Percentiles rank a stretch among this genome's conserved stretches.
These are phyloP conservation scores for Fraxinus baroniana DNA, from an alignment of 305 asterid species.

Conservation along the genomic window DNA sequence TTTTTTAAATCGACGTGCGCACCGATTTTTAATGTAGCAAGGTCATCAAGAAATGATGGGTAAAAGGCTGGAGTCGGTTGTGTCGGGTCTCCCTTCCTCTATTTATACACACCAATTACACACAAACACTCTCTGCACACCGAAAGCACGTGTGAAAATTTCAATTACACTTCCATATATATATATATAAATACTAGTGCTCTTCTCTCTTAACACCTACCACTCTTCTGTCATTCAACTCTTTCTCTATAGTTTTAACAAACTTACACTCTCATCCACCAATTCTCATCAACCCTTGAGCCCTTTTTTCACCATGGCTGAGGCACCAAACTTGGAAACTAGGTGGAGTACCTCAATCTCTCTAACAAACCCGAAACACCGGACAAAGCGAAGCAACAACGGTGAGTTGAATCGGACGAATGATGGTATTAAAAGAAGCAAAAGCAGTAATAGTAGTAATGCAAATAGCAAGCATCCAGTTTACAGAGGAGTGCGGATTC, in stretches of 20 bases:
- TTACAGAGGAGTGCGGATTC: slow-evolving; percentile 54
- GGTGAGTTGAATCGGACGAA: background rate
- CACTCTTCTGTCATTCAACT: background rate
- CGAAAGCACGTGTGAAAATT: background rate
- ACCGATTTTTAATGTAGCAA: background rate
- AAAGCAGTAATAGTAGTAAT: background rate
- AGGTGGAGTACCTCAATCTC: background rate
- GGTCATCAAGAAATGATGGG: background rate
- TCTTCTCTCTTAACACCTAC: background rate
- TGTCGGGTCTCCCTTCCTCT: background rate
- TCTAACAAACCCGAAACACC: background rate
- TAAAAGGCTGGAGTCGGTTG: background rate
- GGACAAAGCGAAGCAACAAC: background rate
- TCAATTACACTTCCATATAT: background rate
- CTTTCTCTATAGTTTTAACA: background rate
- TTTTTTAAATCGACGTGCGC: background rate
- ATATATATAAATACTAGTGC: background rate
- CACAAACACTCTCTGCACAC: background rate
- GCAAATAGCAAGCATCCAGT: slow-evolving; percentile 28
- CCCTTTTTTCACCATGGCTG: background rate
- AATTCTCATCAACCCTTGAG: background rate
- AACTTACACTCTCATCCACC: background rate
- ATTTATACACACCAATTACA: background rate
- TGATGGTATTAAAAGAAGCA: background rate
- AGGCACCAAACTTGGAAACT: background rate